Evolutionary conservation across 2,329 filamentous ascomycete genomes (phyloP).

Genomic region (Diaporthe batatas): DNA sequence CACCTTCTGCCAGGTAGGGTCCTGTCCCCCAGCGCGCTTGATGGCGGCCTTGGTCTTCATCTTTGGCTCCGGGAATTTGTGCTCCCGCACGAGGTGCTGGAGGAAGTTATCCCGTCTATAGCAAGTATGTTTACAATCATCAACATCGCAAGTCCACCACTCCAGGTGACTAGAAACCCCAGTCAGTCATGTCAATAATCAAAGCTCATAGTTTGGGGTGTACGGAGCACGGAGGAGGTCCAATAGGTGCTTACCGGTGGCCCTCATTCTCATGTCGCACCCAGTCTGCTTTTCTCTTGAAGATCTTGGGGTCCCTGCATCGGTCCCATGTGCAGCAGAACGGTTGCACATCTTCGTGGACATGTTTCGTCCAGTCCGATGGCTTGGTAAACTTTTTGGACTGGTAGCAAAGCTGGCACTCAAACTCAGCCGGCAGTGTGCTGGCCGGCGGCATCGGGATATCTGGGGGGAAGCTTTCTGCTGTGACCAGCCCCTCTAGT

Average conservation of each 20-base stretch:
- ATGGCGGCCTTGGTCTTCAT: constrained; percentile 79
- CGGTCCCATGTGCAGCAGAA: constrained; percentile 92
- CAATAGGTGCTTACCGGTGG: constrained; percentile 66
- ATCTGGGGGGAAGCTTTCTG: constrained; percentile 82
- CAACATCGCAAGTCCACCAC: constrained; percentile 88
- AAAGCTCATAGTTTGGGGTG: not conserved
- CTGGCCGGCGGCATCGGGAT: constrained; percentile 85
- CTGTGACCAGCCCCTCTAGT: constrained; percentile 76
- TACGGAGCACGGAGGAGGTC: not conserved
- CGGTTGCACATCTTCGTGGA: constrained; percentile 92
- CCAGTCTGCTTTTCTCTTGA: constrained; percentile 97
- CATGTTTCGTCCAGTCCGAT: constrained; percentile 97
- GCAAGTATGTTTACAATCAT: constrained; percentile 85
- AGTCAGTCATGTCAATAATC: constrained; percentile 2
- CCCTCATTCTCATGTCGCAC: constrained; percentile 93
- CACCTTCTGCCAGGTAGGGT: constrained; percentile 82
- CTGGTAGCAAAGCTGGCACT: constrained; percentile 89
- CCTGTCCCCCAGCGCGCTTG: constrained; percentile 68
- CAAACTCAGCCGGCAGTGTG: constrained; percentile 86
- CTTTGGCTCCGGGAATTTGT: constrained; percentile 87
- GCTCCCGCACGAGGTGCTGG: constrained; percentile 91
- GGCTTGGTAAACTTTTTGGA: constrained; percentile 90
- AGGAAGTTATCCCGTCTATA: constrained; percentile 93
- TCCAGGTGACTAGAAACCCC: constrained; percentile 72
- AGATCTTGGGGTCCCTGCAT: constrained; percentile 88